A percentile compares a stretch with the other conserved stretches of the same genome.
phyloP scores from a whole-genome alignment of 805 yeast species.

The Cyberlindnera veronae region DNA sequence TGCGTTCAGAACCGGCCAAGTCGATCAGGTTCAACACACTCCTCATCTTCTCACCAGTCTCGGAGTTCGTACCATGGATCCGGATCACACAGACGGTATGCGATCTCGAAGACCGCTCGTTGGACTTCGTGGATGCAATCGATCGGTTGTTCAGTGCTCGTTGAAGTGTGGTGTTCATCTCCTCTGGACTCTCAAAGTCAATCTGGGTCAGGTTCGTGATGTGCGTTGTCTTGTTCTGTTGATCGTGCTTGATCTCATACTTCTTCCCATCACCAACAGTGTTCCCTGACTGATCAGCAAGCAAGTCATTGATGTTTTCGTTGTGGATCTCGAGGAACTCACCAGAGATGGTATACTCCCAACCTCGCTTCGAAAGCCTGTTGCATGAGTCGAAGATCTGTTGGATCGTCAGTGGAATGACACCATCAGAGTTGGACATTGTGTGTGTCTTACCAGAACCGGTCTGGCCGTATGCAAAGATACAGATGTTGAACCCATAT shows the following conservation, averaged over 20 bases:
- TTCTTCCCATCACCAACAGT: conserved; percentile 31
- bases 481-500: conserved; percentile 89
- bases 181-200: conserved; percentile 41
- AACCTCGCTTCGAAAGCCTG: conserved; percentile 46
- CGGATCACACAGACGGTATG: conserved; percentile 76
- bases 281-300: conserved; percentile 26
- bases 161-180: conserved; percentile 47
- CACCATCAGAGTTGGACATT: conserved; percentile 76
- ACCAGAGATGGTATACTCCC: conserved; percentile 62
- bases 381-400: conserved; percentile 62
- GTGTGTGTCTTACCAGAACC: conserved; percentile 94
- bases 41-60: conserved; percentile 43
- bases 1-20: conserved; percentile 91
- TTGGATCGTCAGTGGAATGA: conserved; percentile 72
- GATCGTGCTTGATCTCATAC: conserved; percentile 73
- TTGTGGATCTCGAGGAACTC: conserved; percentile 89
- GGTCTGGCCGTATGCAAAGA: conserved; percentile 96
- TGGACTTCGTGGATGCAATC: conserved; percentile 78
- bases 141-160: conserved; percentile 61
- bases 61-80: conserved; percentile 50
- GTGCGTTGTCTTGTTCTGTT: conserved; percentile 46
- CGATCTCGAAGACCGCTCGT: conserved; percentile 86
- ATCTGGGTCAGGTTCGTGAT: conserved; percentile 58
- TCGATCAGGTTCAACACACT: conserved; percentile 82
- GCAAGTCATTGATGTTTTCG: conserved; percentile 71